These are phyloP conservation scores for Diaporthe sp. DNA, from an alignment of 2,329 filamentous ascomycete genomes.

Conservation along the genomic window DNA sequence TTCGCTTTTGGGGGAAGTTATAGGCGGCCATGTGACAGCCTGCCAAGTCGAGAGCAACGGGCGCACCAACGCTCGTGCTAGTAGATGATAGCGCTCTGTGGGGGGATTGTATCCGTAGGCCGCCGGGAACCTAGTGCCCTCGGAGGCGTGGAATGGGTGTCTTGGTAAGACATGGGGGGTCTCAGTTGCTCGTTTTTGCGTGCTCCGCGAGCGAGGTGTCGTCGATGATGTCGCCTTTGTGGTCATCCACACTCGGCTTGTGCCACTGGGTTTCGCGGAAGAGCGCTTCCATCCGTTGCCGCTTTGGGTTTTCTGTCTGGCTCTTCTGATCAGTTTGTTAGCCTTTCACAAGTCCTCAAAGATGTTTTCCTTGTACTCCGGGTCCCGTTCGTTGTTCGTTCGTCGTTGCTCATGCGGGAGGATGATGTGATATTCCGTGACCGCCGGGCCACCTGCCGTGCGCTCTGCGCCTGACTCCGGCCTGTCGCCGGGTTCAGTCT, in stretches of 20 bases:
- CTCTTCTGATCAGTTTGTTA: neutral
- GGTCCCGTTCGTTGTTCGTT: neutral
- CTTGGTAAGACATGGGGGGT: slow-evolving; percentile 29
- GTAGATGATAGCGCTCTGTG: neutral
- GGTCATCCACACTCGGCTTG: neutral
- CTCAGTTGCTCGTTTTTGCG: slow-evolving; percentile 21
- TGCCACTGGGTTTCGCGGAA: neutral
- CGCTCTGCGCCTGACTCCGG: neutral
- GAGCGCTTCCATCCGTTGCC: neutral
- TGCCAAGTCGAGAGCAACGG: slow-evolving; percentile 33
- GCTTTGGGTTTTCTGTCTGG: neutral
- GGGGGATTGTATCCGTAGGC: neutral
- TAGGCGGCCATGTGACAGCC: slow-evolving; percentile 27
- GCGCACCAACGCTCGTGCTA: neutral
- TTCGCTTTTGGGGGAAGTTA: neutral
- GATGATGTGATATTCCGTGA: slow-evolving; percentile 20
- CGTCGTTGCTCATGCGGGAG: neutral
- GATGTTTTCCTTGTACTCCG: neutral
- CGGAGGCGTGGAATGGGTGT: slow-evolving; percentile 16
- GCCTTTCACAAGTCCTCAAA: neutral
- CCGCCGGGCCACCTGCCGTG: neutral
- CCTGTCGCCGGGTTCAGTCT: neutral
- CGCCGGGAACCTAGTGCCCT: neutral
- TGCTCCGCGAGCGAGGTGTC: neutral
- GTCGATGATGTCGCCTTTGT: neutral